A percentile compares a stretch with the other conserved stretches of the same genome.
These are phyloP conservation scores for Claviceps sp. DNA, from an alignment of 2,329 filamentous ascomycete genomes.

Conservation along the genomic window DNA sequence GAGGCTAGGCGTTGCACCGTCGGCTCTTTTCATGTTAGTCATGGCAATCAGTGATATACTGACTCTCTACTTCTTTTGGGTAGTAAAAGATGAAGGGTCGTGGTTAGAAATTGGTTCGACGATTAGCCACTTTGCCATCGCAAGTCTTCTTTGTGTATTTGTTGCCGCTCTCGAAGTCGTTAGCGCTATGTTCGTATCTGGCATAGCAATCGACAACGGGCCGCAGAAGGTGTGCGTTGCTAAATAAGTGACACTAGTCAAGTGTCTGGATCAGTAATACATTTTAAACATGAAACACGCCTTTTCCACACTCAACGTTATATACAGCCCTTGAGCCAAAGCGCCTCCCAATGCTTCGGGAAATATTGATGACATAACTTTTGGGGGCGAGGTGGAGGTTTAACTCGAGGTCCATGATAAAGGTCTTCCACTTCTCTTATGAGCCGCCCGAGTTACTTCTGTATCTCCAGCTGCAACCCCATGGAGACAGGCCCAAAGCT, in stretches of 20 bases:
- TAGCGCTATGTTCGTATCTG: slow-evolving; percentile 69
- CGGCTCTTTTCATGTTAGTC: slow-evolving; percentile 84
- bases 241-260: neutral
- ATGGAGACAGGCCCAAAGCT: no score
- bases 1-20: slow-evolving; percentile 69
- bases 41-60: slow-evolving; percentile 85
- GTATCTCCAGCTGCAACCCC: no score
- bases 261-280: no score
- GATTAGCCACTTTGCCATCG: slow-evolving; percentile 91
- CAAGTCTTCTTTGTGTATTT: slow-evolving; percentile 79
- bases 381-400: no score
- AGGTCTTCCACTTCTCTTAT: no score
- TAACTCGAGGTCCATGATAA: no score
- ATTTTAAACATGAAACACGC: no score
- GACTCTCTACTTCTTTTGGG: slow-evolving; percentile 95
- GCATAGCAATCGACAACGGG: slow-evolving; percentile 43
- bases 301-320: no score
- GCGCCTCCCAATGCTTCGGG: no score
- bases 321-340: no score
- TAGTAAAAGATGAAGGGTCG: slow-evolving; percentile 88
- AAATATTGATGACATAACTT: no score
- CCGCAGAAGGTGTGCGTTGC: neutral
- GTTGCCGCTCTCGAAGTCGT: slow-evolving; percentile 77
- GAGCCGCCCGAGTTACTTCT: no score
- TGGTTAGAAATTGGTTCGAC: slow-evolving; percentile 97